These are phyloP conservation scores for Nematodospora valgi DNA, from an alignment of 805 yeast genomes.

Conservation along the genomic window DNA sequence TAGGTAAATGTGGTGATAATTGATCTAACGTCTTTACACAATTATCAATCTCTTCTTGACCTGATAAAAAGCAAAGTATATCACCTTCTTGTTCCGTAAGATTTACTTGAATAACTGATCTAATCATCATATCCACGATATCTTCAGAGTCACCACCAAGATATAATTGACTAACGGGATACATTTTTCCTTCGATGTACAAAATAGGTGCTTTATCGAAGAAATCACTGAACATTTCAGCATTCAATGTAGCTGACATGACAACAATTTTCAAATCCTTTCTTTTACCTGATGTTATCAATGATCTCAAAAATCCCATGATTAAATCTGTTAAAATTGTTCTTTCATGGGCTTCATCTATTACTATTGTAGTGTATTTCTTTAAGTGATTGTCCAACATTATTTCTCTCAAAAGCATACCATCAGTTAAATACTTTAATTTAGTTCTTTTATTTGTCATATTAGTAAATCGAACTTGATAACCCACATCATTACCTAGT, in stretches of 20 bases:
- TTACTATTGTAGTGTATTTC: conserved; percentile 70
- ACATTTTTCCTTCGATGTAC: conserved; percentile 87
- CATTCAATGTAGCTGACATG: conserved; percentile 97
- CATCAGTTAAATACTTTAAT: conserved; percentile 88
- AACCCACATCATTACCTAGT: conserved; percentile 84
- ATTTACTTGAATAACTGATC: conserved; percentile 75
- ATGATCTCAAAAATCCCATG: conserved; percentile 79
- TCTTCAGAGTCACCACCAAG: conserved; percentile 66
- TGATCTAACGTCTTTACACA: conserved; percentile 60
- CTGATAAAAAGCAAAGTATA: conserved; percentile 87
- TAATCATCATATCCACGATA: conserved; percentile 73
- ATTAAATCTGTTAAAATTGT: conserved; percentile 87
- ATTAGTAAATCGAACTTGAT: conserved; percentile 88
- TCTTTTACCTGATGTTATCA: conserved; percentile 47
- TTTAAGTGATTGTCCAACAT: conserved; percentile 67
- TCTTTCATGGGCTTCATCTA: conserved; percentile 98
- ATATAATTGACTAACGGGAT: conserved; percentile 73
- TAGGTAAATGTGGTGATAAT: conserved; percentile 63
- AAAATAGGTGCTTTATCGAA: conserved; percentile 79
- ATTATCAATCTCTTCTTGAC: conserved; percentile 96
- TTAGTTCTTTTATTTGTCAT: conserved; percentile 50
- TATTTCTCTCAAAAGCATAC: conserved; percentile 91
- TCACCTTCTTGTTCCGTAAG: conserved; percentile 82
- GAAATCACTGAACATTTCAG: conserved; percentile 77
- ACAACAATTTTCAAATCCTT: conserved; percentile 67